Percentiles rank a stretch among this genome's conserved stretches.
Conservation (phyloP, 2,329 filamentous ascomycete genomes). For the Penicillium frequentans region DNA sequence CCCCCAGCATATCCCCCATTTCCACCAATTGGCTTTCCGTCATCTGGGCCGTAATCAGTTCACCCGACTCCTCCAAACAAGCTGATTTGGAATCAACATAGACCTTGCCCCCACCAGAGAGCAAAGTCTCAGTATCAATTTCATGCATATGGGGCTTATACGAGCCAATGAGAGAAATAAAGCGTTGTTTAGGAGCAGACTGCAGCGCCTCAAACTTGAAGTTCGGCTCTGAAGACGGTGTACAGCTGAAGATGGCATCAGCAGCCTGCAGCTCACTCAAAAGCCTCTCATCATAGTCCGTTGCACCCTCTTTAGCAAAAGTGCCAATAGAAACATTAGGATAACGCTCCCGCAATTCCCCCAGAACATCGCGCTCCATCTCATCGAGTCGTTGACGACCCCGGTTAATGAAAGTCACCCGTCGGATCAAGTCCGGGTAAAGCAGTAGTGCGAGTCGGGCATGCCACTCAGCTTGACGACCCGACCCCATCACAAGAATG, state of each 20-base stretch:
- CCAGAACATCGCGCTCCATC: constrained; percentile 29
- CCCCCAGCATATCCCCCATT: constrained; percentile 41
- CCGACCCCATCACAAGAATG: constrained; percentile 51
- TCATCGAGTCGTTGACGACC: constrained; percentile 59
- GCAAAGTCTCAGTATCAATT: constrained; percentile 46
- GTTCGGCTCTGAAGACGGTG: constrained; percentile 46
- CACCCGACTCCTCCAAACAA: constrained; percentile 49
- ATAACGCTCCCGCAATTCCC: constrained; percentile 37
- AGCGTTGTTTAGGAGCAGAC: constrained; percentile 39
- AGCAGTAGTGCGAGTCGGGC: constrained; percentile 53
- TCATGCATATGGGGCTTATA: constrained; percentile 57
- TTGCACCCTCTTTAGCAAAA: constrained; percentile 64
- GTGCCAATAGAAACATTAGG: constrained; percentile 33
- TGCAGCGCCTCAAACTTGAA: constrained; percentile 42
- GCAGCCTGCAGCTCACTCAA: constrained; percentile 30
- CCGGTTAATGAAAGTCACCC: constrained; percentile 77
- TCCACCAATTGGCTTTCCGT: constrained; percentile 41
- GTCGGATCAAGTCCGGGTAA: constrained; percentile 46
- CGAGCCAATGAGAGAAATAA: constrained; percentile 54
- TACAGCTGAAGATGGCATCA: constrained; percentile 53
- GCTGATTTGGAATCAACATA: constrained; percentile 61
- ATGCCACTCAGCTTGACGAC: constrained; percentile 54
- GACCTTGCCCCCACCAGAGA: constrained; percentile 62
- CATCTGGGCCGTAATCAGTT: constrained; percentile 45
- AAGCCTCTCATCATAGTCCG: constrained; percentile 41